Conservation (phyloP, 257 asterid genomes). For the Scutellaria minor region DNA sequence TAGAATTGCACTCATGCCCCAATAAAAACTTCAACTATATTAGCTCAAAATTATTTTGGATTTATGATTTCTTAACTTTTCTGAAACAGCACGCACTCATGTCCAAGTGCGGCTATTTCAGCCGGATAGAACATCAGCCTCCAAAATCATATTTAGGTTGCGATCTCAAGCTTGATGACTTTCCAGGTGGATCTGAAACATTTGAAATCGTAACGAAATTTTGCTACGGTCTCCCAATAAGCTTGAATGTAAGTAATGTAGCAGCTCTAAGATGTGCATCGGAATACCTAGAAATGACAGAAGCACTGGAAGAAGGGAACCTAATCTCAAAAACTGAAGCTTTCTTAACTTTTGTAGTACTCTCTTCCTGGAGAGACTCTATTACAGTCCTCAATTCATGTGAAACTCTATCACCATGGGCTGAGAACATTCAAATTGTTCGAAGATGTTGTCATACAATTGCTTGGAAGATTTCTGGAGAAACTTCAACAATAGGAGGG, state of each 20-base stretch:
- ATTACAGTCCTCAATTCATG: slow-evolving; percentile 66
- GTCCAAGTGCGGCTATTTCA: slow-evolving; percentile 67
- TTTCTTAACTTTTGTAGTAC: slow-evolving; percentile 79
- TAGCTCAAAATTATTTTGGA: background rate
- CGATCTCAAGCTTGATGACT: slow-evolving; percentile 63
- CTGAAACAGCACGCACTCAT: slow-evolving; percentile 68
- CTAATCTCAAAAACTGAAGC: slow-evolving; percentile 76
- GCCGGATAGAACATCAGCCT: slow-evolving; percentile 49
- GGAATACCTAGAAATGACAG: slow-evolving; percentile 84
- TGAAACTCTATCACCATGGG: slow-evolving; percentile 78
- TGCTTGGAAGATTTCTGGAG: slow-evolving; percentile 62
- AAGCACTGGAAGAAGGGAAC: slow-evolving; percentile 79
- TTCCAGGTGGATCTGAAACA: slow-evolving; percentile 83
- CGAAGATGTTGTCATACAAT: slow-evolving; percentile 82
- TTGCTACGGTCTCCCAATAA: slow-evolving; percentile 67
- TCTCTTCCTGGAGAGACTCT: slow-evolving; percentile 80
- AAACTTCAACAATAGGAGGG: slow-evolving; percentile 44
- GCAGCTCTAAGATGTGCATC: slow-evolving; percentile 83
- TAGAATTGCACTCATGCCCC: background rate
- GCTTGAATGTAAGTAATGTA: slow-evolving; percentile 57
- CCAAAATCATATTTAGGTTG: slow-evolving; percentile 40
- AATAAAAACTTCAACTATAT: background rate
- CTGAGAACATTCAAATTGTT: slow-evolving; percentile 85
- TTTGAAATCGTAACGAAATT: slow-evolving; percentile 63
- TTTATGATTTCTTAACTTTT: slow-evolving; percentile 15